Evolutionary conservation across 2,329 filamentous ascomycete species (phyloP), one percentile per base, ranked within the genome.

Genomic region (Penicillium sp.): DNA sequence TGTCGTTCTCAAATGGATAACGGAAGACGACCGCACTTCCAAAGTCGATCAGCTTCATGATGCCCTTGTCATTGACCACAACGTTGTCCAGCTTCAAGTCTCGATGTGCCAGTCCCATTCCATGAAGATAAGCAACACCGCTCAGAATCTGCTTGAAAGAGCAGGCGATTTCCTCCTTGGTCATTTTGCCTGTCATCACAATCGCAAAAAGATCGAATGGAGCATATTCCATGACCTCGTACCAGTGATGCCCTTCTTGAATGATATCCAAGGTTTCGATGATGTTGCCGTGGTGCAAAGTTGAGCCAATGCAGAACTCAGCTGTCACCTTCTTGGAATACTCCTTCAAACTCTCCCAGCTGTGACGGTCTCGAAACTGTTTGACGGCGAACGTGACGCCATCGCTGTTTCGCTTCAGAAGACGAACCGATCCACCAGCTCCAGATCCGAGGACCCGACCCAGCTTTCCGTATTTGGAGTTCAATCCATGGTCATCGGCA

Each of bases 31-130:
- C 90, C 1, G 93, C 91, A 69, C 90, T 97, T 17, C 93, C 93
- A 68, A 98, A 98, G 65, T 98, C 93, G 58, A 98, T 98, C 50
- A 98, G 86, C 69, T 98, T 98, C 89, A 98, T 95, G 56, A 98
- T 97, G 2, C 93, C 93, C 58, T 86, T 81, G 60, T 94, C 87
- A 60, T 90, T 97, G 44, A 98, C 90, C 18, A 98, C 93, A 14
- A 98, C 93, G 55, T 98, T 98, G 70, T 98, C 93, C 56, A 98
- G 71, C 69, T 98, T 98, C 57, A 98, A 62, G 73, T 98, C 93
- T 30, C 93, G 82, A 68, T 98, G 93, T 8, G 93, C 90, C 36
- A 98, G 73, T 2, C 93, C 93, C 80, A 96, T 93, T 62, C 86
- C 86, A 67, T 98, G 93, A 46, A 98, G 72, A 64, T 96, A 98